These are phyloP conservation scores for Senna siamea DNA, from an alignment of 306 rosid species.

Conservation along the genomic window DNA sequence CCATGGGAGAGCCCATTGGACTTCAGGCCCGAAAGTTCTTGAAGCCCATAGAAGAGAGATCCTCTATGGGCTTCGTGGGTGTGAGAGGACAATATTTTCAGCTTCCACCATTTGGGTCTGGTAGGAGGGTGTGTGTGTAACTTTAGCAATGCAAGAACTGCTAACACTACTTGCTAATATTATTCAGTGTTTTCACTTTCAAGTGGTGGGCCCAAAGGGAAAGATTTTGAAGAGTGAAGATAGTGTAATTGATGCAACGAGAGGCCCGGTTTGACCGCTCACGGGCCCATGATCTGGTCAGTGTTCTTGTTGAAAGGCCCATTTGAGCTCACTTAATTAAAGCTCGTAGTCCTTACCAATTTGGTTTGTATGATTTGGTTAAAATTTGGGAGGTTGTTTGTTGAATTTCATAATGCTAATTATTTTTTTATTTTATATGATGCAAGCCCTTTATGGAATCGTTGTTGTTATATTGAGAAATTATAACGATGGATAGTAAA, in stretches of 20 bases:
- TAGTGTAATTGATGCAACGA: slow-evolving; percentile 1
- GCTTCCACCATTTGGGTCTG: slow-evolving; percentile 43
- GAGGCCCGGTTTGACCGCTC: slow-evolving; percentile 35
- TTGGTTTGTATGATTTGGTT: no score
- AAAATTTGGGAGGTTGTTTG: no score
- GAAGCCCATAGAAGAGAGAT: neutral
- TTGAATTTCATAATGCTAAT: no score
- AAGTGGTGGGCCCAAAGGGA: neutral
- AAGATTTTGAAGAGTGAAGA: neutral
- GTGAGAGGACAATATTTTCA: slow-evolving; percentile 33
- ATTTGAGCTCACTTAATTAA: no score
- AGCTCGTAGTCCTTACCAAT: no score
- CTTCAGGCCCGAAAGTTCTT: slow-evolving; percentile 38
- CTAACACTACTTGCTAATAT: slow-evolving; percentile 32
- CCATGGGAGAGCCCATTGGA: slow-evolving; percentile 11
- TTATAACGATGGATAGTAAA: no score
- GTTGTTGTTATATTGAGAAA: no score
- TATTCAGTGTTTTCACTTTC: slow-evolving; percentile 49
- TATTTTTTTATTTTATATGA: no score
- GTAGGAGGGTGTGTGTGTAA: slow-evolving; percentile 35
- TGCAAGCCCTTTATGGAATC: no score
- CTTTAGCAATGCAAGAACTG: slow-evolving; percentile 35
- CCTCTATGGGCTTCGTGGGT: neutral
- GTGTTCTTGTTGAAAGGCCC: slow-evolving; percentile 19
- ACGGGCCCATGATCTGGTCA: slow-evolving; percentile 26